A percentile compares a stretch with the other conserved stretches of the same genome.
phyloP scores from a whole-genome alignment of 2,329 filamentous ascomycete species.

The Ceratocystis lukuohia region DNA sequence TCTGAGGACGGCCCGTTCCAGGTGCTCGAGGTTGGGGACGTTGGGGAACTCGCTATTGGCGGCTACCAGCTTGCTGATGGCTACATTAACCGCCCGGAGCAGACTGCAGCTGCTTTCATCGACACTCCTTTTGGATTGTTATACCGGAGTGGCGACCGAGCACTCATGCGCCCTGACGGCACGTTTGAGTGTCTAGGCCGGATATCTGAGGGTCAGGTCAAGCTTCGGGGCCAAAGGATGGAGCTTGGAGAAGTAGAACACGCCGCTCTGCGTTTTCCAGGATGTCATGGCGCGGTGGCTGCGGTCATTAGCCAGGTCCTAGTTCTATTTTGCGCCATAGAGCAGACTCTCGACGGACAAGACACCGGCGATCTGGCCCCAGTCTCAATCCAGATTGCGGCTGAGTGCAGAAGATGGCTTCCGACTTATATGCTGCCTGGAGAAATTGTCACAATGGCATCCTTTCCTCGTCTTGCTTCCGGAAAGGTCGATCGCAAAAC shows the following conservation, averaged over 20 bases:
- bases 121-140: constrained; percentile 52
- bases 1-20: constrained; percentile 34
- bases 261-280: constrained; percentile 45
- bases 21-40: constrained; percentile 51
- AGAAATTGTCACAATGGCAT: constrained; percentile 49
- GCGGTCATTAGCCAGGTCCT: constrained; percentile 54
- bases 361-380: background rate
- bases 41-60: constrained; percentile 70
- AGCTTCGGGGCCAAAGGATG: constrained; percentile 70
- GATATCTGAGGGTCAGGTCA: constrained; percentile 68
- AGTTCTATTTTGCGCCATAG: constrained; percentile 57
- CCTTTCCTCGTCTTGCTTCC: constrained; percentile 63
- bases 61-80: constrained; percentile 65
- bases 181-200: constrained; percentile 73
- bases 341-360: background rate
- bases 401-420: constrained; percentile 59
- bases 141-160: constrained; percentile 80
- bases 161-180: constrained; percentile 51
- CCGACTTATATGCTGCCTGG: constrained; percentile 72
- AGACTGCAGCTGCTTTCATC: constrained; percentile 61
- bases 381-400: constrained; percentile 31
- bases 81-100: constrained; percentile 68
- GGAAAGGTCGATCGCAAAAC: constrained; percentile 67
- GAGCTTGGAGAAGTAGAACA: constrained; percentile 70
- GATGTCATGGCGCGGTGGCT: constrained; percentile 53